Evolutionary conservation across 441 rosid genomes (phyloP), one percentile per base, ranked within the genome.

Genomic region (Theobroma grandiflorum): DNA sequence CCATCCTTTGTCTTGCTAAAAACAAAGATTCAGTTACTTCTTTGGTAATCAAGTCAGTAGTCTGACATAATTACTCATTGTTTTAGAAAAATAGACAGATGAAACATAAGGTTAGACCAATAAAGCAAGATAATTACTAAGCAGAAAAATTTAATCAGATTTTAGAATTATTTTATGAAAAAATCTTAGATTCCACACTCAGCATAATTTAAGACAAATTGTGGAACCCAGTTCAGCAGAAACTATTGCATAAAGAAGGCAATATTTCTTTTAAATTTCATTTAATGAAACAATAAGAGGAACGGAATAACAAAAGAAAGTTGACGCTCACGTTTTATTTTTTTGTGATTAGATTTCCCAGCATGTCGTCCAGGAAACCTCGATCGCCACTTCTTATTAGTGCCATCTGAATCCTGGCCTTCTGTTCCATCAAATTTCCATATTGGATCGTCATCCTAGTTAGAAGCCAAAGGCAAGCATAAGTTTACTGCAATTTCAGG

Each of bases 311-410:
- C 61, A 67, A 63, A 52, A 38, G 14, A 64, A 33, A 49, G 47
- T 67, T 53, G 73, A 86, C 33, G 73, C 89, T 86, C 79, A 90
- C 93, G 75, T 79, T 85, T 89, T 77, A 57, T 79, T 80, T 80
- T 88, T 81, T 88, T 87, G 20, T 45, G 67, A 75, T 79, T 73
- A 65, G 77, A 61, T 75, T 86, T 92, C 75, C 73, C 74, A 79
- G 79, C 78, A 71, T 18, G 81, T 78, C 22, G 86, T 77, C 86
- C 77, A 45, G 69, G 77, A 83, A 74, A 66, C 75, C 84, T 85
- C 65, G 77, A 18, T 76, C 42, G 72, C 53, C 52, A 79, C 68
- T 83, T 89, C 76, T 75, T 67, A 35, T 72, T 68, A 49, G 77
- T 33, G 26, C 73, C 73, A 42, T 63, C 49, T 37, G 77, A 59